These are phyloP conservation scores for Aspergillus phoenicis DNA, from an alignment of 2,329 filamentous ascomycete genomes.

Conservation along the genomic window DNA sequence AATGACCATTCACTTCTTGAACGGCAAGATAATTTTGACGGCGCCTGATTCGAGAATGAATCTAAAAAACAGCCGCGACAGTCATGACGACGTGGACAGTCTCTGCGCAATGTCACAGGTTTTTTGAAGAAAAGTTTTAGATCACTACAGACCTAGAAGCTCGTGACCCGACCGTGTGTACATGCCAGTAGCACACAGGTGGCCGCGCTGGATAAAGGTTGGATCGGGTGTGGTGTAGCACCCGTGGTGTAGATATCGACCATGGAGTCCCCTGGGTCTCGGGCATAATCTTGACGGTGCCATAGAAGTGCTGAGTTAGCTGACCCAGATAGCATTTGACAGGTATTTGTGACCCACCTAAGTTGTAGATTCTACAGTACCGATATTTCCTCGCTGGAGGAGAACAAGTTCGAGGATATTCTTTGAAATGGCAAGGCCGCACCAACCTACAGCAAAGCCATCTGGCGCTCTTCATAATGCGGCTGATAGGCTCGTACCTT, in stretches of 20 bases:
- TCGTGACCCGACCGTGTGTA: slow-evolving; percentile 62
- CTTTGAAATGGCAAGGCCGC: slow-evolving; percentile 32
- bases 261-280: slow-evolving; percentile 31
- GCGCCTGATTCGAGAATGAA: slow-evolving; percentile 68
- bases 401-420: slow-evolving; percentile 36
- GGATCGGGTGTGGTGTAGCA: slow-evolving; percentile 36
- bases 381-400: slow-evolving; percentile 27
- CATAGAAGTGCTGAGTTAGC: slow-evolving; percentile 19
- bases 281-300: slow-evolving; percentile 41
- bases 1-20: slow-evolving; percentile 59
- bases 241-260: slow-evolving; percentile 16
- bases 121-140: slow-evolving; percentile 64
- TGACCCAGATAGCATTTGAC: not conserved
- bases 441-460: slow-evolving; percentile 17
- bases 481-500: not conserved
- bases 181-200: slow-evolving; percentile 55
- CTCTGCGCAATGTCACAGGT: slow-evolving; percentile 64
- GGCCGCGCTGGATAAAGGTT: slow-evolving; percentile 62
- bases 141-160: slow-evolving; percentile 60
- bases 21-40: slow-evolving; percentile 65
- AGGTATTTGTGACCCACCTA: not conserved
- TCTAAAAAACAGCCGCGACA: slow-evolving; percentile 48
- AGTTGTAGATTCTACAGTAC: slow-evolving; percentile 29
- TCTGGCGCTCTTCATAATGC: not conserved
- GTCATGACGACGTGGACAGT: slow-evolving; percentile 54